Conservation (phyloP, 768 basidiomycete species). For the Pisolithus sp. region DNA sequence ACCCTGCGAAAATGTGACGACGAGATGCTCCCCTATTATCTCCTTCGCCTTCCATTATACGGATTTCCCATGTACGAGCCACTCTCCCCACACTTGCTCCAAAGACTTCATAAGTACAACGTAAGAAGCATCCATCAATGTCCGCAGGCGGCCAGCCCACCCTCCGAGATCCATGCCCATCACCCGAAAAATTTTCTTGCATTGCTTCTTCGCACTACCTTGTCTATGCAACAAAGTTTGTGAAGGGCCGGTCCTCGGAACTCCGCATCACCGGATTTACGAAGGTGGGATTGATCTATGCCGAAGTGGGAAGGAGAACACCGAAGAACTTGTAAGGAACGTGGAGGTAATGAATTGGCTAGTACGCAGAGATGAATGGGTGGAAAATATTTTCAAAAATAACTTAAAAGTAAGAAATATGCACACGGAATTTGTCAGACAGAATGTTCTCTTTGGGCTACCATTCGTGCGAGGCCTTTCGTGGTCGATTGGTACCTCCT, state of each 20-base stretch:
- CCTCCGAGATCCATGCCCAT: neutral
- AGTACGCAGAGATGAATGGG: slow-evolving; percentile 49
- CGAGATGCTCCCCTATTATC: no score
- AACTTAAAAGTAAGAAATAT: slow-evolving; percentile 11
- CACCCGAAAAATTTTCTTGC: slow-evolving; percentile 39
- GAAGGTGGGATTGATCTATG: slow-evolving; percentile 71
- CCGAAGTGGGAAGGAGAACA: slow-evolving; percentile 45
- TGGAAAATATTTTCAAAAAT: slow-evolving; percentile 28
- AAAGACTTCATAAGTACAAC: slow-evolving; percentile 42
- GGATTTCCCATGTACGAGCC: slow-evolving; percentile 62
- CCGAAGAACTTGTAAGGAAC: slow-evolving; percentile 60
- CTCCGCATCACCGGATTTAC: slow-evolving; percentile 58
- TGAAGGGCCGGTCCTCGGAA: slow-evolving; percentile 50
- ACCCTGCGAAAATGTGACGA: neutral
- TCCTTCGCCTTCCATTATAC: neutral
- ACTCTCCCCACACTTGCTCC: slow-evolving; percentile 50
- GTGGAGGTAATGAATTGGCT: slow-evolving; percentile 78
- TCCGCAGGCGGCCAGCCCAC: neutral
- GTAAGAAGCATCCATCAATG: neutral
- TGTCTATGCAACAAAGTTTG: slow-evolving; percentile 48
- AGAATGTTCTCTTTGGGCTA: neutral
- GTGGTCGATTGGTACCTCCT: neutral
- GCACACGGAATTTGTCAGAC: slow-evolving; percentile 8
- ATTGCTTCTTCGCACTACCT: slow-evolving; percentile 69
- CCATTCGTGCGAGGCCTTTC: slow-evolving; percentile 2